Evolutionary conservation across 2,329 filamentous ascomycete genomes (phyloP).

Genomic region (Monosporascus sp.): DNA sequence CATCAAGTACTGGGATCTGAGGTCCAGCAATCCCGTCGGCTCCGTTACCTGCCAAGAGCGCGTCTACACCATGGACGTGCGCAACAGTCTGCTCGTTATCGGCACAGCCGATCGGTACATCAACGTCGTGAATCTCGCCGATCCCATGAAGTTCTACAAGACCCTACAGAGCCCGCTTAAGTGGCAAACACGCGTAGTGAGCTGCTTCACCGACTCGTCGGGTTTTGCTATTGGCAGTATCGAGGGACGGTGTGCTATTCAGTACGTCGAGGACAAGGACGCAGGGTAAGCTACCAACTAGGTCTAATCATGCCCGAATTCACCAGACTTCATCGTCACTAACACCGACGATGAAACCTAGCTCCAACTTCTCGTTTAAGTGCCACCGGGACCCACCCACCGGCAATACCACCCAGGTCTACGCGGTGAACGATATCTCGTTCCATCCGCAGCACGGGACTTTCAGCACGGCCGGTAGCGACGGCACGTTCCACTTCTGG

Average conservation of each 20-base stretch:
- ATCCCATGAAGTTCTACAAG: conserved; percentile 91
- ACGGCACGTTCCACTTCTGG: conserved; percentile 97
- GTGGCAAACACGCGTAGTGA: conserved; percentile 94
- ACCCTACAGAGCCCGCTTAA: conserved; percentile 92
- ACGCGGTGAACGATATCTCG: conserved; percentile 93
- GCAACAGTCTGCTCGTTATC: conserved; percentile 81
- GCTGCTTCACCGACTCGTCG: conserved; percentile 86
- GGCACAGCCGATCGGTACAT: conserved; percentile 95
- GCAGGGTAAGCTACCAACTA: conserved; percentile 49
- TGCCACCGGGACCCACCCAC: conserved; percentile 83
- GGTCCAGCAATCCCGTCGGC: conserved; percentile 59
- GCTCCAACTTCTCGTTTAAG: conserved; percentile 97
- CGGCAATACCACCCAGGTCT: conserved; percentile 79
- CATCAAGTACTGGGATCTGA: conserved; percentile 83
- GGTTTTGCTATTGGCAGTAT: conserved; percentile 96
- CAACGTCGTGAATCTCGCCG: conserved; percentile 86
- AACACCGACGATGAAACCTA: conserved; percentile 23
- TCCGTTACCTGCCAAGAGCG: conserved; percentile 67
- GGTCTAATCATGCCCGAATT: not conserved
- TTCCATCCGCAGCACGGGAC: conserved; percentile 97
- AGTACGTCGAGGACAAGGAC: conserved; percentile 97
- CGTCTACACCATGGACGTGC: conserved; percentile 88
- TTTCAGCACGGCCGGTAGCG: conserved; percentile 93
- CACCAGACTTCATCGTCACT: not conserved
- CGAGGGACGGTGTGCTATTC: conserved; percentile 94